These are phyloP conservation scores for Hygrocybe punicea DNA, from an alignment of 768 basidiomycete species.

Conservation along the genomic window DNA sequence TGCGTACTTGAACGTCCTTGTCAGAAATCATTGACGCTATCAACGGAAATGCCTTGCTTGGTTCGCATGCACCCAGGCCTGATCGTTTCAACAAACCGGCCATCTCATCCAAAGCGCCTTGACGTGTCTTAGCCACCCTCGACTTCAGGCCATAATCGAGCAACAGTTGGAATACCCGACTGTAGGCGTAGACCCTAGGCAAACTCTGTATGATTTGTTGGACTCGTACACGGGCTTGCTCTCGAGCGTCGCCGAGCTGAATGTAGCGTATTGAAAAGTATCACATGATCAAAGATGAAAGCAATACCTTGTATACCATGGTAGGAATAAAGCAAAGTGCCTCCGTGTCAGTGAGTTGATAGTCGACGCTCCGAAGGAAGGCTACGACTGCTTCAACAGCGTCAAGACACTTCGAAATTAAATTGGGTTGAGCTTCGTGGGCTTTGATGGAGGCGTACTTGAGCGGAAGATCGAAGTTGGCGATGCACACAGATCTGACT, in stretches of 20 bases:
- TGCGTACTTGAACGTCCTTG: slow-evolving; percentile 84
- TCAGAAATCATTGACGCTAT: slow-evolving; percentile 81
- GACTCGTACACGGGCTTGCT: slow-evolving; percentile 74
- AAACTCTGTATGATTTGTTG: slow-evolving; percentile 81
- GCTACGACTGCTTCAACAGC: slow-evolving; percentile 74
- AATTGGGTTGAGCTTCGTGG: slow-evolving; percentile 87
- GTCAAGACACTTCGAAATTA: slow-evolving; percentile 85
- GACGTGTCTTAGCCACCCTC: slow-evolving; percentile 88
- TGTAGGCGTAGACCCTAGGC: slow-evolving; percentile 89
- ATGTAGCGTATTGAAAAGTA: slow-evolving; percentile 3
- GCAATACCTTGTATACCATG: slow-evolving; percentile 75
- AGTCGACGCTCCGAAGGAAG: slow-evolving; percentile 67
- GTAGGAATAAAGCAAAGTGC: slow-evolving; percentile 87
- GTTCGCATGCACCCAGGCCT: slow-evolving; percentile 79
- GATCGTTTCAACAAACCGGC: slow-evolving; percentile 73
- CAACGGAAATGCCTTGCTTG: slow-evolving; percentile 71
- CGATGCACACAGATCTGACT: slow-evolving; percentile 63
- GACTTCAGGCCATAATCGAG: slow-evolving; percentile 86
- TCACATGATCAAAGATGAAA: neutral
- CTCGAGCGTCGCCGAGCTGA: slow-evolving; percentile 90
- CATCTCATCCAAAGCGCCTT: slow-evolving; percentile 82
- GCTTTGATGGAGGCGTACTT: slow-evolving; percentile 92
- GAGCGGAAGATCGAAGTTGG: slow-evolving; percentile 86
- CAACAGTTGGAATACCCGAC: slow-evolving; percentile 83
- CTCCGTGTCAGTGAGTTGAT: slow-evolving; percentile 82